A percentile compares a stretch with the other conserved stretches of the same genome.
Conservation (phyloP, 1,284 basidiomycete genomes). For the Trametes sp. region DNA sequence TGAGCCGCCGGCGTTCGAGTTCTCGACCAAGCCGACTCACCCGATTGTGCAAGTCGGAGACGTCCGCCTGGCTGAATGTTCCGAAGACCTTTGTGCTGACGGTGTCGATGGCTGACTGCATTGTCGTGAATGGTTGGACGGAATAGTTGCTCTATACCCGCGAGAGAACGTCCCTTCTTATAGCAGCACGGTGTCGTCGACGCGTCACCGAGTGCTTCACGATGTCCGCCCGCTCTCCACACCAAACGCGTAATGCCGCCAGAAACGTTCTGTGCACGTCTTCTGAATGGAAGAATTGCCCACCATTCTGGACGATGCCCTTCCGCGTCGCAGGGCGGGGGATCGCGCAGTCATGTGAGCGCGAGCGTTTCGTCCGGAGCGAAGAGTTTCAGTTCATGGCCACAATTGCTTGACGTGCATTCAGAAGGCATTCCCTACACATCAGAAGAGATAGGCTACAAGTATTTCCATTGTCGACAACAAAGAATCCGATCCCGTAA, state of each 20-base stretch:
- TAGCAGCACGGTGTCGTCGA: too few species aligned
- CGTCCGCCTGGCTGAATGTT: not conserved
- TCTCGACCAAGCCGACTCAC: not conserved
- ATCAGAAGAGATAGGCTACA: too few species aligned
- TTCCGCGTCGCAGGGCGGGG: not conserved
- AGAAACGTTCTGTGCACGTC: too few species aligned
- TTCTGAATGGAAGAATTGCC: too few species aligned
- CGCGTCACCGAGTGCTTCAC: not conserved
- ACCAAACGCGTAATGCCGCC: not conserved
- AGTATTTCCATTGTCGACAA: not conserved
- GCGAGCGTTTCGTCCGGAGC: too few species aligned
- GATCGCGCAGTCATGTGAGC: slow-evolving; percentile 6
- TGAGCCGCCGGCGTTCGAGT: not conserved
- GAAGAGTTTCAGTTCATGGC: too few species aligned
- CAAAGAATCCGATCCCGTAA: not conserved
- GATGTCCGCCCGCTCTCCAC: not conserved
- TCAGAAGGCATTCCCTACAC: too few species aligned
- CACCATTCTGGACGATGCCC: not conserved
- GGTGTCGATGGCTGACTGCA: not conserved
- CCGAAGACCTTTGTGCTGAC: not conserved
- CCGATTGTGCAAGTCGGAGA: slow-evolving; percentile 1
- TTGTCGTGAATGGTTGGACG: not conserved
- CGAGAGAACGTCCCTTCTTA: too few species aligned
- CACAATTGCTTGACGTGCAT: too few species aligned
- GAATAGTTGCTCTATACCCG: not conserved